phyloP scores from a whole-genome alignment of 345 rosid genomes.

The Nephelium lappaceum region DNA sequence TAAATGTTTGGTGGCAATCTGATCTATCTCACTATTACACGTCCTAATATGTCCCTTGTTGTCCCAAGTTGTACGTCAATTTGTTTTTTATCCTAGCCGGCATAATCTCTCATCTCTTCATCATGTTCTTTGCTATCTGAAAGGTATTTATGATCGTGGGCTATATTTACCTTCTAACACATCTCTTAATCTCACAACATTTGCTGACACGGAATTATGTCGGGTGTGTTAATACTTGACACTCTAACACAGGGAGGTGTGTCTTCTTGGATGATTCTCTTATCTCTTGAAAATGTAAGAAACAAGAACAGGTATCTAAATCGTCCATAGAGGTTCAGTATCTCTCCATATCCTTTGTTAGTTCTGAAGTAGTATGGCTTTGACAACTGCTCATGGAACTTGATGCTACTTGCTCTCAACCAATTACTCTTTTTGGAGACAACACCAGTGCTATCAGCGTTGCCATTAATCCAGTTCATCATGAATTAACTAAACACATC shows the following conservation, averaged over 20 bases:
- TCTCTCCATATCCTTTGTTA: background rate
- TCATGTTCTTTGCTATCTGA: no score
- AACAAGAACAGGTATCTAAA: background rate
- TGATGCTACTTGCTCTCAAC: background rate
- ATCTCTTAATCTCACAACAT: no score
- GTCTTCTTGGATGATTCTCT: background rate
- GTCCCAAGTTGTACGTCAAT: background rate
- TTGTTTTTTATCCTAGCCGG: no score
- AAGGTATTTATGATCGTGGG: background rate
- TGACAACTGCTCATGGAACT: background rate
- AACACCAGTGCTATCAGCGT: background rate
- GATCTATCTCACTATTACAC: no score
- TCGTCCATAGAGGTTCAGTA: background rate
- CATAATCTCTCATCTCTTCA: no score
- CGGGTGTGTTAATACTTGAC: background rate
- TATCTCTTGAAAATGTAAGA: background rate
- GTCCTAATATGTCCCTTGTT: background rate
- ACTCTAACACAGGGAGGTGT: background rate
- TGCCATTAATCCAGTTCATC: background rate
- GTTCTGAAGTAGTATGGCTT: background rate
- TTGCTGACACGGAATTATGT: background rate
- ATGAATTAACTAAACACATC: background rate
- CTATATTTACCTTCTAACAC: background rate
- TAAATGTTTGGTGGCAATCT: background rate
- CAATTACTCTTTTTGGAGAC: background rate